Base-by-base conservation (phyloP, 2,329 filamentous ascomycete species). In the Ophiostoma himal-ulmi region DNA sequence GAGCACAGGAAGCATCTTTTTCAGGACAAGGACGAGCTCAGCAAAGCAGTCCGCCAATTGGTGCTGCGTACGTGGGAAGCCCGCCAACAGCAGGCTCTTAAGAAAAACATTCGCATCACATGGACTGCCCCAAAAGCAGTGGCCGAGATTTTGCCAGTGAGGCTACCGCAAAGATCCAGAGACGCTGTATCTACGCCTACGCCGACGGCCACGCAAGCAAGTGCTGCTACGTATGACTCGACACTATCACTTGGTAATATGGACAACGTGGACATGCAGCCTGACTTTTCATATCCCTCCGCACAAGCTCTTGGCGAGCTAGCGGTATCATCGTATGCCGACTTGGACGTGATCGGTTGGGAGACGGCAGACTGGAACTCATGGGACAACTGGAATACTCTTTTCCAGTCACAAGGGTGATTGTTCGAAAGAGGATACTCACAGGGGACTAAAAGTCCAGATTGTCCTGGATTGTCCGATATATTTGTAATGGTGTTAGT, bases 321-420 rank as follows among this genome's bases (percentile, higher is more conserved):
- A 6, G 37, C 64, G 1, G 48, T 69, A 17, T 34, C 60, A 1
- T 57, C 70, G 5, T 71, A 44, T n/a, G 62, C 62, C 13, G 71
- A 71, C 44, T 22, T 69, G 52, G 71, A 71, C n/a, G 26, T 69
- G n/a, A 68, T 72, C n/a, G 70, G 70, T 5, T 72, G 71, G 71
- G 68, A 70, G 30, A 68, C 71, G 22, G 70, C 57, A 2, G 70
- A 72, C 41, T 73, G 71, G 71, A 71, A 71, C 26, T 73, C 72
- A 13, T 73, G 72, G 72, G 70, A 69, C 36, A 71, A 72, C 37
- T 73, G 72, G 72, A 71, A 73, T 36, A 64, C 48, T 30, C 64
- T 73, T 64, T 17, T 71, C 7, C 70, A 71, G n/a, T n/a, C 67
- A 30, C 52, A 57, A 14, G 52, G 8, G n/a, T 57, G 13, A 57